phyloP scores from a whole-genome alignment of 169 alveolate genomes.

The Plasmodium adleri region DNA sequence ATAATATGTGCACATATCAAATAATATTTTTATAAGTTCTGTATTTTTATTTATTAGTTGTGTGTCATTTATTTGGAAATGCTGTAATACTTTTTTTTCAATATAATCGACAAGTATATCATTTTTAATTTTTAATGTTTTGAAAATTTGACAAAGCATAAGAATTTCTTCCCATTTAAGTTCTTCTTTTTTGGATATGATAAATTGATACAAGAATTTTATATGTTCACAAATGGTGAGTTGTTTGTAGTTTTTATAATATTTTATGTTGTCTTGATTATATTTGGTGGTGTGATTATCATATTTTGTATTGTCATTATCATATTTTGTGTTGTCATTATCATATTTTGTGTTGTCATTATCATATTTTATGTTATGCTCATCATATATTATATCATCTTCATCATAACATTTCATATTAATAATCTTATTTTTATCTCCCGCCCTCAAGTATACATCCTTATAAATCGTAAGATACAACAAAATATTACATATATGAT shows the following conservation, averaged over 20 bases:
- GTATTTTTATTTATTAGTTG: not conserved
- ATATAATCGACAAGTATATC: constrained; percentile 23
- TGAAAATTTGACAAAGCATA: constrained; percentile 63
- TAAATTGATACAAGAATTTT: constrained; percentile 20
- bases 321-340: too few relatives aligned
- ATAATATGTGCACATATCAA: constrained; percentile 72
- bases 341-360: too few relatives aligned
- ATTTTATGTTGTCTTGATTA: not conserved
- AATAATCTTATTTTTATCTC: too few relatives aligned
- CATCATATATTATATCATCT: not conserved
- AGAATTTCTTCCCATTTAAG: constrained; percentile 63
- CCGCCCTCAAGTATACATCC: too few relatives aligned
- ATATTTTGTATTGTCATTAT: too few relatives aligned
- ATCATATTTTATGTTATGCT: too few relatives aligned
- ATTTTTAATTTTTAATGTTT: constrained; percentile 57
- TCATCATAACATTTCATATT: not conserved
- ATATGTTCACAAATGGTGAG: not conserved
- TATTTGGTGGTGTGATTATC: too few relatives aligned
- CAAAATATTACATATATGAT: constrained; percentile 72
- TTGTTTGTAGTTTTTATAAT: too few relatives aligned
- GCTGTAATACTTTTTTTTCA: constrained; percentile 34
- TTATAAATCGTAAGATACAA: constrained; percentile 53
- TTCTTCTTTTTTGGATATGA: constrained; percentile 54
- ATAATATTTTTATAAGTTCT: constrained; percentile 47
- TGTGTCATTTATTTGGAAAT: not conserved